A percentile compares a stretch with the other conserved stretches of the same genome.
These are phyloP conservation scores for Ilyonectria robusta DNA, from an alignment of 2,329 filamentous ascomycete genomes.

Conservation along the genomic window DNA sequence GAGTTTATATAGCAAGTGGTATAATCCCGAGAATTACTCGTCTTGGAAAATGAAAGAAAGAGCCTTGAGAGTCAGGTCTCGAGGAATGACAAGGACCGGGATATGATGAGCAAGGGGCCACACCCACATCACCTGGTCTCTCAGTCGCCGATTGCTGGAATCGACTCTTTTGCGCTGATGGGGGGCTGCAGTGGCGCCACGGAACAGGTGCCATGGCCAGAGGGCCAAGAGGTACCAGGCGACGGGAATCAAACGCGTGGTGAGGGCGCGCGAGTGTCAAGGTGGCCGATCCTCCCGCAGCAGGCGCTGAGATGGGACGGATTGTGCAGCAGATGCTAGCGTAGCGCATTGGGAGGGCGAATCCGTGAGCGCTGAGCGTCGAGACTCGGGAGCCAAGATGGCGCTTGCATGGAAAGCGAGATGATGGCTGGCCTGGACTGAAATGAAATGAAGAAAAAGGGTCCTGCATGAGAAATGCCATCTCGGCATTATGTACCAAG, in stretches of 20 bases:
- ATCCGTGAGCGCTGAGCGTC: background rate
- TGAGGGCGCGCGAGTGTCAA: constrained; percentile 18
- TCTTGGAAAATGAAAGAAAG: background rate
- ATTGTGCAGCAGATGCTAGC: constrained; percentile 17
- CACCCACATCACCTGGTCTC: constrained; percentile 9
- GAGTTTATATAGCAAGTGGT: background rate
- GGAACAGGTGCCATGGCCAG: constrained; percentile 31
- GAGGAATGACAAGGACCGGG: background rate
- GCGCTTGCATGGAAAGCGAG: constrained; percentile 8
- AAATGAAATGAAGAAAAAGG: constrained; percentile 3
- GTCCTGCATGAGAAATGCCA: background rate
- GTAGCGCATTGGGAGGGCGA: background rate
- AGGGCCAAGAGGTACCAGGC: constrained; percentile 2
- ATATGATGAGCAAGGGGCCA: background rate
- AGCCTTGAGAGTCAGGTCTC: background rate
- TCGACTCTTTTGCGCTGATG: background rate
- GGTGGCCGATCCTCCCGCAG: constrained; percentile 23
- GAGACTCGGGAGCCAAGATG: background rate
- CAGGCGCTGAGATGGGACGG: constrained; percentile 27
- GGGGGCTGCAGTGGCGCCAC: constrained; percentile 16
- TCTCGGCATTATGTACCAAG: background rate
- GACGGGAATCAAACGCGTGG: constrained; percentile 21
- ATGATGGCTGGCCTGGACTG: background rate
- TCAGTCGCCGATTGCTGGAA: constrained; percentile 20
- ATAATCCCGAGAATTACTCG: background rate